Evolutionary conservation across 805 yeast species (phyloP), one percentile per base, ranked within the genome.

Genomic region (Wickerhamomyces sydowiorum): DNA sequence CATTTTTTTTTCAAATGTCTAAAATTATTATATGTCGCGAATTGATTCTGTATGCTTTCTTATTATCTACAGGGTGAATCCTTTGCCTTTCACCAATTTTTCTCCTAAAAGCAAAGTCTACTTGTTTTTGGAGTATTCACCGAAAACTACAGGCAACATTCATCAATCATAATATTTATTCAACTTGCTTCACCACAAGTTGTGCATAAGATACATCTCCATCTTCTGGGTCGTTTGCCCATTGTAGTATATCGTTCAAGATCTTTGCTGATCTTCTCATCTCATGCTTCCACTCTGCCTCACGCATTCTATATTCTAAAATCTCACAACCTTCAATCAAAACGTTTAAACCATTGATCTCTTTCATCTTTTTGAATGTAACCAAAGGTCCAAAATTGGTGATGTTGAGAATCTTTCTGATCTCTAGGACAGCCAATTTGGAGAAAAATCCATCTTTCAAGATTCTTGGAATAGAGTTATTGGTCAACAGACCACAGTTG

Each of bases 301-400:
- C 67, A 44, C 75, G 68, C 66, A 87, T 70, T 44, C 80, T 67
- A 17, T 64, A 56, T 53, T 82, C 82, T 36, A 87, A 65, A 3
- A 68, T 60, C 53, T 86, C 95, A 60, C 96, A 87, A 19, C 88
- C 81, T 60, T 88, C 96, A 27, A 89, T 70, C 31, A 88, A 59
- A 5, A 89, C 71, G 2, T 35, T 20, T 20, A 44, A 40, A 9
- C 71, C 68, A 14, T 38, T 45, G 20, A 49, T 48, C 29, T 66
- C 67, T 23, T 62, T 61, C 30, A 48, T 55, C 24, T 65, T 57
- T 56, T 80, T 83, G 68, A 80, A 87, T 47, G 73, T 73, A n/a
- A 86, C 80, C 2, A 89, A 60, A 2, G 90, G 82, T 36, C 64
- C 69, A 60, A 84, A 66, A 43, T 82, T 70, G 2, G 78, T 74